These are phyloP conservation scores for Cladophialophora immunda DNA, from an alignment of 2,329 filamentous ascomycete species.

Conservation along the genomic window DNA sequence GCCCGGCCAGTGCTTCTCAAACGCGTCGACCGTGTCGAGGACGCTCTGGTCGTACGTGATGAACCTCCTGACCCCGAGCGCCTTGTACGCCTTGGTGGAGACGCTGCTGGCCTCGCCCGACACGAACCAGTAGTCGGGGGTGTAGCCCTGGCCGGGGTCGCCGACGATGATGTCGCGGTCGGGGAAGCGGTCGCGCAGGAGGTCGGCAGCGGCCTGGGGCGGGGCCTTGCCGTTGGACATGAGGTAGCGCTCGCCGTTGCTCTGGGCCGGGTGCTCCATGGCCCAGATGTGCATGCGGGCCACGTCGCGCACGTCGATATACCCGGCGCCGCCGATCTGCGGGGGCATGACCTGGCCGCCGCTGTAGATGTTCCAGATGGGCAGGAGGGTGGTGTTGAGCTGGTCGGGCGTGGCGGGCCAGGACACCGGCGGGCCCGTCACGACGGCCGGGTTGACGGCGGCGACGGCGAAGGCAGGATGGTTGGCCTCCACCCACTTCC, in stretches of 20 bases:
- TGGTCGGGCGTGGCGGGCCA: slow-evolving; percentile 33
- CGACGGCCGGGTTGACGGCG: slow-evolving; percentile 40
- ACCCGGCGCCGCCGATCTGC: slow-evolving; percentile 39
- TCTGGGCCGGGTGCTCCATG: slow-evolving; percentile 36
- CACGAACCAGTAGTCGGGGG: slow-evolving; percentile 31
- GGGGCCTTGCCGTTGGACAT: slow-evolving; percentile 39
- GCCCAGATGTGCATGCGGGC: slow-evolving; percentile 39
- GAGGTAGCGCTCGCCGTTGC: slow-evolving; percentile 38
- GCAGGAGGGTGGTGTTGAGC: slow-evolving; percentile 40
- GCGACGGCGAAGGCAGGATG: slow-evolving; percentile 33
- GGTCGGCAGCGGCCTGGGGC: slow-evolving; percentile 41
- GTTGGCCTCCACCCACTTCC: slow-evolving; percentile 33
- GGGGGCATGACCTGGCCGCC: slow-evolving; percentile 33
- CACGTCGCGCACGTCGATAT: slow-evolving; percentile 42
- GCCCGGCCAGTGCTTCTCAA: slow-evolving; percentile 38
- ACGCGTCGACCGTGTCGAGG: slow-evolving; percentile 38
- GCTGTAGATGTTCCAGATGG: slow-evolving; percentile 40
- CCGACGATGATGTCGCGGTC: slow-evolving; percentile 38
- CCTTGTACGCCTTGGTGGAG: slow-evolving; percentile 35
- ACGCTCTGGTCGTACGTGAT: slow-evolving; percentile 37
- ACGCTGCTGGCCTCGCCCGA: slow-evolving; percentile 29
- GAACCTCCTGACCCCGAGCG: slow-evolving; percentile 37
- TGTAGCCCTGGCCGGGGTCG: slow-evolving; percentile 36
- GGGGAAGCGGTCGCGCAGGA: slow-evolving; percentile 33
- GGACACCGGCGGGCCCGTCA: slow-evolving; percentile 40